Evolutionary conservation across 1,284 basidiomycete genomes (phyloP), one percentile per base, ranked within the genome.

Genomic region (Cutaneotrichosporon cutaneum): DNA sequence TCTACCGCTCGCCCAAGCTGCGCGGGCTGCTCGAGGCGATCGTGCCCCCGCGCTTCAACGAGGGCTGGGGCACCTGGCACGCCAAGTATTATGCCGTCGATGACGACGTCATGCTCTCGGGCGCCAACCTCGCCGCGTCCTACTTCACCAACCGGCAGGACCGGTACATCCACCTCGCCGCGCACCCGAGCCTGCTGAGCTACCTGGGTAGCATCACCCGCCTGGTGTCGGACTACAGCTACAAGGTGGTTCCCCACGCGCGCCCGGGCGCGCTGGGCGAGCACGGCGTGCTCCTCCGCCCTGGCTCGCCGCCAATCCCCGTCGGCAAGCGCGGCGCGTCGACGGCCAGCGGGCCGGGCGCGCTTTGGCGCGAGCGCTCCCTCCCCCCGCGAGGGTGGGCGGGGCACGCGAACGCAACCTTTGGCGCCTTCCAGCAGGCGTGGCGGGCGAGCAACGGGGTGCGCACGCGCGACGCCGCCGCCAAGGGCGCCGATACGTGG

Each of bases 31-130:
- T 91, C 75, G 87, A 90, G 47, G 85, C 83, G 62, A 64, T 94
- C 24, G 86, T 98, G 1, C 96, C 96, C 2, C 89, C 90, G 55
- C 83, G 96, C 50, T 96, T 94, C 79, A 94, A 98, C 72, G 96
- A 99, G 81, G 96, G 94, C 0, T 98, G 92, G 89, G 95, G 96
- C 0, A 90, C 95, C 4, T 97, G 95, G 90, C 96, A 99, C 76
- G 90, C 94, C 24, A 99, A 99, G 80, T 86, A 95, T 62, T 99
- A 99, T 73, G 92, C 92, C 18, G 88, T 86, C 0, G 96, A 99
- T 74, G 88, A 97, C 74, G 87, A 93, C 60, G 85, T 99, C 42
- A 86, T 99, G 75, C 88, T 99, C 66, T 92, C 87, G 71, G 96
- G 94, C 2, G 95, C 95, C n/a, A 99, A 99, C 75, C 83, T 99